A percentile compares a stretch with the other conserved stretches of the same genome.
These are phyloP conservation scores for Gilbertella persicaria DNA, from an alignment of 371 early-diverging fungal genomes.

Conservation along the genomic window DNA sequence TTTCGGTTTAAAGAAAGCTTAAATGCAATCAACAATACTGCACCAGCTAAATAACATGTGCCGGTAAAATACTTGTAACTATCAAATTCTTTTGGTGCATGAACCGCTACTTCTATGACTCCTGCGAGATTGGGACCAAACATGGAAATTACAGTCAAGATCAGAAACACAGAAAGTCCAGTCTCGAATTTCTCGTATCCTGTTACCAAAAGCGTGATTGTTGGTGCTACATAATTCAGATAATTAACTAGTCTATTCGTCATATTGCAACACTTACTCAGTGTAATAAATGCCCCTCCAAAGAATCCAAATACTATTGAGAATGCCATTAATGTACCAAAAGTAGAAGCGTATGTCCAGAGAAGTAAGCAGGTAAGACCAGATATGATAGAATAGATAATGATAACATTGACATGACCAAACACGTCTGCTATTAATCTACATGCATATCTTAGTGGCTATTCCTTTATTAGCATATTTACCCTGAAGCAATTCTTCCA, in stretches of 20 bases:
- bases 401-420: constrained; percentile 43
- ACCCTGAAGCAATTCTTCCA: constrained; percentile 28
- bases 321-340: constrained; percentile 34
- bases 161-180: constrained; percentile 29
- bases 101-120: constrained; percentile 16
- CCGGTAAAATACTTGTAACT: constrained; percentile 45
- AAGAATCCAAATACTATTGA: constrained; percentile 37
- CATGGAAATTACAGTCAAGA: constrained; percentile 25
- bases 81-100: constrained; percentile 11
- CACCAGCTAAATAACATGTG: constrained; percentile 25
- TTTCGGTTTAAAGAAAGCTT: constrained; percentile 23
- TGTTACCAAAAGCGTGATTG: constrained; percentile 32
- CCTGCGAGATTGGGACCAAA: constrained; percentile 41
- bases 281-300: constrained; percentile 38
- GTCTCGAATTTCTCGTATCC: constrained; percentile 32
- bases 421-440: constrained; percentile 32
- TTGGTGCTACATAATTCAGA: constrained; percentile 16
- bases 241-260: background rate
- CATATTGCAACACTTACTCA: constrained; percentile 18
- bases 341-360: constrained; percentile 48
- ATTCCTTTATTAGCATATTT: background rate
- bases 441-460: background rate
- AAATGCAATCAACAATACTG: constrained; percentile 17
- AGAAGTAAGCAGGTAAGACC: constrained; percentile 32
- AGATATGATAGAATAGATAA: constrained; percentile 27